These are phyloP conservation scores for Epithele typhae DNA, from an alignment of 768 basidiomycete genomes.

Conservation along the genomic window DNA sequence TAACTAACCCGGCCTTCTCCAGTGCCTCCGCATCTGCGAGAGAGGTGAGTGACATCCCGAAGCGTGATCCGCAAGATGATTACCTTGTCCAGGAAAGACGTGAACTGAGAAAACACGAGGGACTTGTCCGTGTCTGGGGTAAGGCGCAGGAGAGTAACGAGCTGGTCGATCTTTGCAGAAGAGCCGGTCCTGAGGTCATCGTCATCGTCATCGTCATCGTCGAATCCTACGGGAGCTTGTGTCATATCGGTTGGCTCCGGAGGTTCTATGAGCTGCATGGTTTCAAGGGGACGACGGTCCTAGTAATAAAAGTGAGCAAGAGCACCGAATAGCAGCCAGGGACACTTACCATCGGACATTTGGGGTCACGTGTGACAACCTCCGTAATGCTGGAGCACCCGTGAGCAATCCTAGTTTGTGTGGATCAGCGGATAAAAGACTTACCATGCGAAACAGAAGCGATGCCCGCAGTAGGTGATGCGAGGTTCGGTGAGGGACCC, in stretches of 20 bases:
- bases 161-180: constrained; percentile 84
- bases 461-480: constrained; percentile 71
- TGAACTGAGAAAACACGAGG: constrained; percentile 89
- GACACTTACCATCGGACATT: constrained; percentile 70
- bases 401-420: background rate
- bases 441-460: constrained; percentile 70
- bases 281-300: constrained; percentile 65
- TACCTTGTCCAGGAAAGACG: constrained; percentile 79
- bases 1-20: constrained; percentile 50
- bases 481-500: constrained; percentile 54
- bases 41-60: background rate
- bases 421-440: too few relatives aligned
- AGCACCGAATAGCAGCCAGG: background rate
- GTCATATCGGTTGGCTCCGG: constrained; percentile 66
- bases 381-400: constrained; percentile 54
- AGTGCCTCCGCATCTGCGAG: constrained; percentile 64
- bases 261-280: constrained; percentile 57
- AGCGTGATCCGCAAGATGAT: too few relatives aligned
- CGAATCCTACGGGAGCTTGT: constrained; percentile 42
- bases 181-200: constrained; percentile 44
- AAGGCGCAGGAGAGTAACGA: constrained; percentile 66
- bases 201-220: constrained; percentile 35
- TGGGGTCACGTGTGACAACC: constrained; percentile 64
- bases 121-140: constrained; percentile 72
- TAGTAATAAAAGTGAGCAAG: constrained; percentile 22